A percentile compares a stretch with the other conserved stretches of the same genome.
These are phyloP conservation scores for Gossypium herbaceum DNA, from an alignment of 345 rosid species.

Conservation along the genomic window DNA sequence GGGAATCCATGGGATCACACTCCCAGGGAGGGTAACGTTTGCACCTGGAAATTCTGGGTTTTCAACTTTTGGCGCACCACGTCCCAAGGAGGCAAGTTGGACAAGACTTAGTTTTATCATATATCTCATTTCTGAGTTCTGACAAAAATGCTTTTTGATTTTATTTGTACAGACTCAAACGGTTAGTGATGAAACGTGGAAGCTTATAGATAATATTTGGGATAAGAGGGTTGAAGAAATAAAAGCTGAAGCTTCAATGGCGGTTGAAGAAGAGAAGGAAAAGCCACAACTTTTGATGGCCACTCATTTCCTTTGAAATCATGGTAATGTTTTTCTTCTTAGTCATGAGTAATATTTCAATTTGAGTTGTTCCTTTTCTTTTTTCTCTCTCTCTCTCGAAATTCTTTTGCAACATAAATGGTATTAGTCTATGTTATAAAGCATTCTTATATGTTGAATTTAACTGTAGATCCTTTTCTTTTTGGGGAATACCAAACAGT, in stretches of 20 bases:
- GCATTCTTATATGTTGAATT: background rate
- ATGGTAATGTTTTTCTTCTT: conserved; percentile 7
- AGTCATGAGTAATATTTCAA: background rate
- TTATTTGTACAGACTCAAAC: conserved; percentile 58
- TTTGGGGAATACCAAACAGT: background rate
- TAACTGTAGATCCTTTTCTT: background rate
- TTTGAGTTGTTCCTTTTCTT: background rate
- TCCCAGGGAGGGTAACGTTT: conserved; percentile 94
- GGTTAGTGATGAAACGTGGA: conserved; percentile 80
- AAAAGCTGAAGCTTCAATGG: conserved; percentile 51
- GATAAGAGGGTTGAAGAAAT: conserved; percentile 70
- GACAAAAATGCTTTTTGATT: background rate
- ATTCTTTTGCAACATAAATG: background rate
- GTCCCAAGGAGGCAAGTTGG: conserved; percentile 68
- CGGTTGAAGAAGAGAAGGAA: conserved; percentile 63
- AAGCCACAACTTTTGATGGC: conserved; percentile 85
- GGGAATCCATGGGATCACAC: conserved; percentile 80
- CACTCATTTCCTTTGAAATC: conserved; percentile 65
- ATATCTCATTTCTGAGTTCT: background rate
- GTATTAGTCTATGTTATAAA: background rate
- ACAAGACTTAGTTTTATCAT: background rate
- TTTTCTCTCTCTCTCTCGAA: background rate
- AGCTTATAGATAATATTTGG: conserved; percentile 77
- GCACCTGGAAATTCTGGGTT: conserved; percentile 94
- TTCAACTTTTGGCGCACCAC: conserved; percentile 89